phyloP scores from a whole-genome alignment of 73 alveolate genomes.

The Paramecium bursaria region DNA sequence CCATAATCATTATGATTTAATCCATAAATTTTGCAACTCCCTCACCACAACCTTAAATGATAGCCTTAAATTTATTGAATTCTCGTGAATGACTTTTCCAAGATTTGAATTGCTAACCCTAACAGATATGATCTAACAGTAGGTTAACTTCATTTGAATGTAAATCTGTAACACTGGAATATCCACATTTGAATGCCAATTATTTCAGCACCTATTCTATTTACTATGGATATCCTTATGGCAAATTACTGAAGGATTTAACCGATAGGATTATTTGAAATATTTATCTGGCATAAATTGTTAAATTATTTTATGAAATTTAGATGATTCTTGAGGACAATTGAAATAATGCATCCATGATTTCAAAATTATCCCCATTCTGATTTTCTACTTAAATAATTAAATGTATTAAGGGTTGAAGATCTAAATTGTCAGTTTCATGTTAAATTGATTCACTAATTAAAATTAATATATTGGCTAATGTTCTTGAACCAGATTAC shows the following conservation, averaged over 20 bases:
- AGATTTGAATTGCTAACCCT: slow-evolving; percentile 73
- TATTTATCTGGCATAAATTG: background rate
- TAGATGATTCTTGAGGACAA: slow-evolving; percentile 20
- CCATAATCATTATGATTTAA: slow-evolving; percentile 78
- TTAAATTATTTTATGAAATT: background rate
- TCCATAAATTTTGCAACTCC: slow-evolving; percentile 80
- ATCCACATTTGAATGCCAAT: slow-evolving; percentile 82
- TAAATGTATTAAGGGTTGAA: slow-evolving; percentile 7
- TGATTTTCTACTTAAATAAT: background rate
- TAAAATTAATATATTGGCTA: slow-evolving; percentile 26
- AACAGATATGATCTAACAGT: slow-evolving; percentile 77
- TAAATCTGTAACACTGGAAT: slow-evolving; percentile 80
- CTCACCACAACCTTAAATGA: slow-evolving; percentile 82
- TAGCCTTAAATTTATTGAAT: slow-evolving; percentile 81
- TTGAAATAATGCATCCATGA: slow-evolving; percentile 28
- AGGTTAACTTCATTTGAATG: slow-evolving; percentile 82
- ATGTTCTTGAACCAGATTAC: slow-evolving; percentile 30
- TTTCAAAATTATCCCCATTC: slow-evolving; percentile 27
- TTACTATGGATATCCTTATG: slow-evolving; percentile 38
- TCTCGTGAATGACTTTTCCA: slow-evolving; percentile 83
- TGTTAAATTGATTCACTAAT: slow-evolving; percentile 48
- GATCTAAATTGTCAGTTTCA: slow-evolving; percentile 58
- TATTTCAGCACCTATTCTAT: slow-evolving; percentile 69
- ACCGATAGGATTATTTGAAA: background rate
- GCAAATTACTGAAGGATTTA: slow-evolving; percentile 16